Evolutionary conservation across 2,329 filamentous ascomycete species (phyloP).

Genomic region (Diaporthe caulivora): DNA sequence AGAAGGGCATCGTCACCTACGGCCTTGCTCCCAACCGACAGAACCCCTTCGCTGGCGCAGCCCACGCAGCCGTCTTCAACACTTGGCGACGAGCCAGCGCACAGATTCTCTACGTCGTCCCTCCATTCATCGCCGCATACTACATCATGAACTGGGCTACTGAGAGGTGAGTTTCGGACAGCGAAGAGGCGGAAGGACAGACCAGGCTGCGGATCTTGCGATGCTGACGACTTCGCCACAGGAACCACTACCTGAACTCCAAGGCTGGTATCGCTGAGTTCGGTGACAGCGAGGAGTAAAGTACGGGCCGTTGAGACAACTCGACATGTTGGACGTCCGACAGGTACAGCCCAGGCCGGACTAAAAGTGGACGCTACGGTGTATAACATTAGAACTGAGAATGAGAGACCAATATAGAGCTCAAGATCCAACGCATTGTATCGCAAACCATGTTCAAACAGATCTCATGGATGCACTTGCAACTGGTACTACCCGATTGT

Average conservation of each 20-base stretch:
- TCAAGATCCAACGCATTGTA: neutral
- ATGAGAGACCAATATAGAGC: conserved; percentile 22
- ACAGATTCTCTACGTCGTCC: conserved; percentile 91
- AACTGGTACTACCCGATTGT: neutral
- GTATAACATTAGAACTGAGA: conserved; percentile 35
- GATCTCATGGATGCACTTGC: neutral
- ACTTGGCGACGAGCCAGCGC: conserved; percentile 85
- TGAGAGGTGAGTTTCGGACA: conserved; percentile 75
- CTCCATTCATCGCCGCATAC: conserved; percentile 84
- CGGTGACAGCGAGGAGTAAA: conserved; percentile 57
- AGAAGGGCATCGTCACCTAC: conserved; percentile 78
- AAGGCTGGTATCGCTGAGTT: conserved; percentile 76
- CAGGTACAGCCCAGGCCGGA: neutral
- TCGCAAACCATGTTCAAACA: neutral
- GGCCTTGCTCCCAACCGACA: conserved; percentile 89
- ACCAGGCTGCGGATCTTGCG: neutral
- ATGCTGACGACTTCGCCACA: conserved; percentile 51
- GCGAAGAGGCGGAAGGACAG: neutral
- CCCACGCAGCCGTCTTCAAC: conserved; percentile 93
- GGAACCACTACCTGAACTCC: conserved; percentile 86
- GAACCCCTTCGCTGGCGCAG: conserved; percentile 83
- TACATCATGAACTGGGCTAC: conserved; percentile 90
- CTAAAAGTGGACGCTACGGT: neutral
- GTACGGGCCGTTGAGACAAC: neutral
- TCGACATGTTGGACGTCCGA: neutral